Evolutionary conservation across 306 rosid genomes (phyloP).

Genomic region (Fragaria ananassa): DNA sequence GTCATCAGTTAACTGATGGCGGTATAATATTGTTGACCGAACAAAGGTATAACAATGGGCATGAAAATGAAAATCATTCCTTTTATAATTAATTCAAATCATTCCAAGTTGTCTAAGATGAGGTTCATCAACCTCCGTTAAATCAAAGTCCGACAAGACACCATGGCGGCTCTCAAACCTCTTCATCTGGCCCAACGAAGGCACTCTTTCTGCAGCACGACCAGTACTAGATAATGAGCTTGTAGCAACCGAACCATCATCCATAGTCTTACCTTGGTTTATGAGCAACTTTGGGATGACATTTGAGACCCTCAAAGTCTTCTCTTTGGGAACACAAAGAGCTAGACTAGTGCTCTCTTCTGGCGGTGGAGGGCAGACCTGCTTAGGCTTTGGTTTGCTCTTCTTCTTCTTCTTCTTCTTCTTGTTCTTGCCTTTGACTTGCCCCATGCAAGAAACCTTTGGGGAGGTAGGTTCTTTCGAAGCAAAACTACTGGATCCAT

Average conservation of each 20-base stretch:
- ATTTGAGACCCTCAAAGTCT: conserved; percentile 24
- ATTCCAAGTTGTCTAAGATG: background rate
- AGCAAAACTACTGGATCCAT: conserved; percentile 27
- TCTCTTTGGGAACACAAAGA: conserved; percentile 19
- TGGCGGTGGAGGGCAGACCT: background rate
- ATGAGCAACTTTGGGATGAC: background rate
- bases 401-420: conserved; percentile 19
- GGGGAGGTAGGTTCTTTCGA: conserved; percentile 52
- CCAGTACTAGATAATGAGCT: background rate
- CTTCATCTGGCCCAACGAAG: conserved; percentile 21
- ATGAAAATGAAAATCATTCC: too few relatives aligned
- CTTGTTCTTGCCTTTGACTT: conserved; percentile 30
- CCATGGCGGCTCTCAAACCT: conserved; percentile 15
- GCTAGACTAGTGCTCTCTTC: background rate
- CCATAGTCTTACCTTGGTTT: background rate
- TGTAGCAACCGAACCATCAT: conserved; percentile 15
- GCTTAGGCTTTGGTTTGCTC: conserved; percentile 6
- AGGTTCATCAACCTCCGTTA: background rate
- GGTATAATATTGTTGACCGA: too few relatives aligned
- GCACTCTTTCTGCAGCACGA: background rate
- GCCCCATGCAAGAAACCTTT: conserved; percentile 60
- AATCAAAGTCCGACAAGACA: conserved; percentile 14
- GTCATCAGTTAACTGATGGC: too few relatives aligned
- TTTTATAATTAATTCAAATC: too few relatives aligned
- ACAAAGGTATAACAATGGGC: too few relatives aligned